These are phyloP conservation scores for Pyrenophora graminea DNA, from an alignment of 2,329 filamentous ascomycete genomes.

Conservation along the genomic window DNA sequence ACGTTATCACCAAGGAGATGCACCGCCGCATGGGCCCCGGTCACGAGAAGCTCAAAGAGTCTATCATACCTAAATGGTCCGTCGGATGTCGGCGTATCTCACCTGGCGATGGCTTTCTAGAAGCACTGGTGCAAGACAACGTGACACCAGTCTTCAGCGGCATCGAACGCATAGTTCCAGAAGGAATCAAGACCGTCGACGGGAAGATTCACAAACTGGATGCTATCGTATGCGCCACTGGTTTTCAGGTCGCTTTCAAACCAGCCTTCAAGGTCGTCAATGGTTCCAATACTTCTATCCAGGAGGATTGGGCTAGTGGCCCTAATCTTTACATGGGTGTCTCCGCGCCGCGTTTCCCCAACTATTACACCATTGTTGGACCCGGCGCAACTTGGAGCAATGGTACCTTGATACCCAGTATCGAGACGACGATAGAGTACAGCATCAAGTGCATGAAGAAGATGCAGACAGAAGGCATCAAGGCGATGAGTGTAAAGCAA, in stretches of 20 bases:
- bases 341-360: conserved; percentile 50
- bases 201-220: conserved; percentile 40
- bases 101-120: conserved; percentile 41
- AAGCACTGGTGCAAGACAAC: conserved; percentile 38
- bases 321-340: conserved; percentile 51
- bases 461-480: conserved; percentile 40
- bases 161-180: conserved; percentile 41
- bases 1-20: conserved; percentile 51
- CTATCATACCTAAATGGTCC: conserved; percentile 55
- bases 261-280: conserved; percentile 53
- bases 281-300: conserved; percentile 41
- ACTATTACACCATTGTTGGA: conserved; percentile 52
- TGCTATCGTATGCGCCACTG: conserved; percentile 39
- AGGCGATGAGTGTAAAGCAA: conserved; percentile 38
- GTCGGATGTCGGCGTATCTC: conserved; percentile 48
- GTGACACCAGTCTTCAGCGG: conserved; percentile 33
- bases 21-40: conserved; percentile 45
- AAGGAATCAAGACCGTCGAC: conserved; percentile 40
- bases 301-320: conserved; percentile 47
- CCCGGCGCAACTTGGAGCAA: conserved; percentile 52
- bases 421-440: conserved; percentile 50
- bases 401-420: conserved; percentile 51
- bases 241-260: conserved; percentile 44
- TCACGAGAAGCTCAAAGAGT: conserved; percentile 49
- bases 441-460: conserved; percentile 41